These are phyloP conservation scores for Aureobasidium leucospermi DNA, from an alignment of 2,329 filamentous ascomycete genomes.

Conservation along the genomic window DNA sequence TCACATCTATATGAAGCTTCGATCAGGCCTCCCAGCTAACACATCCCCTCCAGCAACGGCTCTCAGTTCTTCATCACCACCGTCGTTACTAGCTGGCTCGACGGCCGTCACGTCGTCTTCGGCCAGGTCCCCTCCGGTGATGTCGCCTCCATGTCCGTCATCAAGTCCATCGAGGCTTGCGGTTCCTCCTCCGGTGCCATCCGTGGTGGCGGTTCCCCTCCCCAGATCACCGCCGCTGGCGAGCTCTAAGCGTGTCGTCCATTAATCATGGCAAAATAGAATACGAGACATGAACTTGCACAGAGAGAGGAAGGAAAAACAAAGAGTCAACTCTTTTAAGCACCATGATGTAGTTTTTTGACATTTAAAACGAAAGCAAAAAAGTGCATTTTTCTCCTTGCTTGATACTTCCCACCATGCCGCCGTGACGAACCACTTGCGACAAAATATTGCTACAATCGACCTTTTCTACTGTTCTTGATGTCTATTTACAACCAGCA, in stretches of 20 bases:
- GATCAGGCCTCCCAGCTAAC: neutral
- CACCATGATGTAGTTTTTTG: neutral
- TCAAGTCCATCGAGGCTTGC: conserved; percentile 53
- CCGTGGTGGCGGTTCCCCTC: conserved; percentile 42
- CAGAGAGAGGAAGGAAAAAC: neutral
- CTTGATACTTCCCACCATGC: neutral
- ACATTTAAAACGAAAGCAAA: neutral
- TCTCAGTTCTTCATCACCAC: conserved; percentile 69
- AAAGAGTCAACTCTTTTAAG: neutral
- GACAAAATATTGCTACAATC: no score
- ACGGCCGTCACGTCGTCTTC: conserved; percentile 79
- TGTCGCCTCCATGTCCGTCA: conserved; percentile 44
- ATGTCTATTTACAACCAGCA: no score
- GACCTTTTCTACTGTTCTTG: no score
- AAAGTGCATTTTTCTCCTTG: neutral
- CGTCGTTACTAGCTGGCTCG: conserved; percentile 60
- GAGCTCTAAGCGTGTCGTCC: conserved; percentile 22
- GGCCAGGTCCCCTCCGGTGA: conserved; percentile 59
- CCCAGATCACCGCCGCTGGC: conserved; percentile 48
- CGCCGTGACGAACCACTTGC: neutral
- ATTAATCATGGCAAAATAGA: conserved; percentile 6
- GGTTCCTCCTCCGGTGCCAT: conserved; percentile 48
- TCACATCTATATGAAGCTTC: neutral
- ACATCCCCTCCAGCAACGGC: conserved; percentile 49
- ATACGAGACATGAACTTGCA: conserved; percentile 11